Conservation (phyloP, 495 filamentous ascomycete genomes). For the Podospora tetraspora region DNA sequence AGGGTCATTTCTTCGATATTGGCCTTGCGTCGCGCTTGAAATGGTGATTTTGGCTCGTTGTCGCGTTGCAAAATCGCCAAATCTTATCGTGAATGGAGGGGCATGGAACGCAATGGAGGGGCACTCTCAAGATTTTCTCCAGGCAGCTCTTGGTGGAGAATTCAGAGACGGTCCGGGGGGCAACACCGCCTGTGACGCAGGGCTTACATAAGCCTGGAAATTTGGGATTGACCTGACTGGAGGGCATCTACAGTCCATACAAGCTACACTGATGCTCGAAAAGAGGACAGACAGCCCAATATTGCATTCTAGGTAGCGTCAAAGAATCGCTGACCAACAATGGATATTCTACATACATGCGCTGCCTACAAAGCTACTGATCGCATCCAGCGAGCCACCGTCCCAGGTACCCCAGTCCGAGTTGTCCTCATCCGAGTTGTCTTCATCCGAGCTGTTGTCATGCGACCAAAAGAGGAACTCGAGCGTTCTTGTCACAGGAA, state of each 20-base stretch:
- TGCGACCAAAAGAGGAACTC: not conserved
- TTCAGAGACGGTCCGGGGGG: not conserved
- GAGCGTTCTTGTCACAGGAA: too few species aligned
- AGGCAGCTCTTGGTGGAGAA: not conserved
- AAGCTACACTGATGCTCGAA: too few species aligned
- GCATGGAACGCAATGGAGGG: constrained; percentile 15
- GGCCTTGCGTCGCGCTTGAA: not conserved
- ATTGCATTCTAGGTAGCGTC: not conserved
- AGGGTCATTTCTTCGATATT: not conserved
- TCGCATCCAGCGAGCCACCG: too few species aligned
- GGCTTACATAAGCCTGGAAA: not conserved
- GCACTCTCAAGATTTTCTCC: constrained; percentile 16
- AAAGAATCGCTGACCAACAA: not conserved
- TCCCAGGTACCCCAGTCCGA: too few species aligned
- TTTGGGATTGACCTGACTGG: too few species aligned
- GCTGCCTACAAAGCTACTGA: not conserved
- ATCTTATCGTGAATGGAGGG: constrained; percentile 6
- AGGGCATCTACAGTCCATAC: too few species aligned
- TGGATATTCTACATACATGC: not conserved
- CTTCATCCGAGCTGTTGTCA: not conserved
- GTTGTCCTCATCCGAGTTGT: too few species aligned
- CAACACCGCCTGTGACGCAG: not conserved
- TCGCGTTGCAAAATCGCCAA: not conserved
- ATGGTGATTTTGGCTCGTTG: not conserved
- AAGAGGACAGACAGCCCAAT: not conserved